Evolutionary conservation across 306 rosid species (phyloP).

Genomic region (Potentilla sterilis): DNA sequence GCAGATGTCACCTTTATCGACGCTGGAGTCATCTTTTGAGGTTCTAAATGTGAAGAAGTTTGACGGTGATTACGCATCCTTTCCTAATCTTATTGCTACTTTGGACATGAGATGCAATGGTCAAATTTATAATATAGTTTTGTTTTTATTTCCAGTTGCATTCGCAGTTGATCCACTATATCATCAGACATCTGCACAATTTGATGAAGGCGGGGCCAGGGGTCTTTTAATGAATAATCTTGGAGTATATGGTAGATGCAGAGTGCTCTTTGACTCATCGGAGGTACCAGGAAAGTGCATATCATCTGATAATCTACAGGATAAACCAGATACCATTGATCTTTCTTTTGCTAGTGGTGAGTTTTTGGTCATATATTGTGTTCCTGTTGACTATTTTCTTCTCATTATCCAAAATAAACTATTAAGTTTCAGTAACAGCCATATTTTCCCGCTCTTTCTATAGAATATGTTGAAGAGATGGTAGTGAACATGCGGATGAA

Average conservation of each 20-base stretch:
- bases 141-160: conserved; percentile 64
- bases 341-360: conserved; percentile 84
- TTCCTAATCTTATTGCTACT: conserved; percentile 17
- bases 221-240: conserved; percentile 94
- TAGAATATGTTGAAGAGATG: conserved; percentile 82
- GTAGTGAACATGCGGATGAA: conserved; percentile 52
- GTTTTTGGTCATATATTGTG: conserved; percentile 29
- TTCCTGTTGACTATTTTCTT: conserved; percentile 18
- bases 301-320: conserved; percentile 46
- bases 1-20: conserved; percentile 93
- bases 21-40: conserved; percentile 88
- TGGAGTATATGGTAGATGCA: conserved; percentile 81
- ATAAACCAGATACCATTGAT: conserved; percentile 62
- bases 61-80: conserved; percentile 67
- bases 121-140: conserved; percentile 31
- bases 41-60: conserved; percentile 85
- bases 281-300: conserved; percentile 76
- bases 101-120: conserved; percentile 25
- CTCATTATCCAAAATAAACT: conserved; percentile 21
- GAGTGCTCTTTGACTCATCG: conserved; percentile 82
- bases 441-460: conserved; percentile 11
- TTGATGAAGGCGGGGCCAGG: conserved; percentile 98
- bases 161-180: conserved; percentile 95
- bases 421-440: conserved; percentile 12
- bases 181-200: conserved; percentile 92